phyloP scores from a whole-genome alignment of 768 basidiomycete species.

The Tricholoma hemisulphureum region DNA sequence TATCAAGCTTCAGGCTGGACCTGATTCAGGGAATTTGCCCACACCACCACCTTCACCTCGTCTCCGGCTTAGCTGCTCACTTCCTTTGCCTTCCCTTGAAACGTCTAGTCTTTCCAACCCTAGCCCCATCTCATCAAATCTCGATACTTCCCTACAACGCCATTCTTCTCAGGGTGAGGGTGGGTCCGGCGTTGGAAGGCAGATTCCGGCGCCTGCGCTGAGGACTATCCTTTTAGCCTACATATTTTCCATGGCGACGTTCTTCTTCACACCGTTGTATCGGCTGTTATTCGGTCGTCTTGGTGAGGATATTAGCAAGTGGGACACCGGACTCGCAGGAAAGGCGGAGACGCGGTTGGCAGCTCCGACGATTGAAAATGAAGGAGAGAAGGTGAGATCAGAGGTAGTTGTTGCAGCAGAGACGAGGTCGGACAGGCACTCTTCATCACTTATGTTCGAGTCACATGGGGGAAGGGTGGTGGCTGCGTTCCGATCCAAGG shows the following conservation, averaged over 20 bases:
- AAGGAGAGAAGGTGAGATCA: neutral
- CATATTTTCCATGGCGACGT: neutral
- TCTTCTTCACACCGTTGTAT: neutral
- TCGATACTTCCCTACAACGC: neutral
- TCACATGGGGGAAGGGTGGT: constrained; percentile 11
- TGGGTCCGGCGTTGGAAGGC: neutral
- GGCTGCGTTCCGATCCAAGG: constrained; percentile 15
- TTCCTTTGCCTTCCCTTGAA: neutral
- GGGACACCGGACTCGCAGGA: neutral
- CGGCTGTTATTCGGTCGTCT: constrained; percentile 9
- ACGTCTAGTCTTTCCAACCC: neutral
- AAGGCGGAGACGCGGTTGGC: neutral
- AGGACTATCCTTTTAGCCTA: neutral
- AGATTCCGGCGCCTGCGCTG: neutral
- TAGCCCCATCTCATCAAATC: neutral
- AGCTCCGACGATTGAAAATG: neutral
- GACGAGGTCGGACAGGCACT: neutral
- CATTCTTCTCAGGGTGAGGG: neutral
- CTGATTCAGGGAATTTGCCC: constrained; percentile 23
- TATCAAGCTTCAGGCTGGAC: constrained; percentile 10
- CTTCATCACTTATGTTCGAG: constrained; percentile 16
- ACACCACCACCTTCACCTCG: constrained; percentile 40
- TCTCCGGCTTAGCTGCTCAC: constrained; percentile 19
- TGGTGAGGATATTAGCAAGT: neutral
- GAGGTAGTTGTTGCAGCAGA: neutral